These are phyloP conservation scores for Penicillium thymicola DNA, from an alignment of 2,329 filamentous ascomycete genomes.

Conservation along the genomic window DNA sequence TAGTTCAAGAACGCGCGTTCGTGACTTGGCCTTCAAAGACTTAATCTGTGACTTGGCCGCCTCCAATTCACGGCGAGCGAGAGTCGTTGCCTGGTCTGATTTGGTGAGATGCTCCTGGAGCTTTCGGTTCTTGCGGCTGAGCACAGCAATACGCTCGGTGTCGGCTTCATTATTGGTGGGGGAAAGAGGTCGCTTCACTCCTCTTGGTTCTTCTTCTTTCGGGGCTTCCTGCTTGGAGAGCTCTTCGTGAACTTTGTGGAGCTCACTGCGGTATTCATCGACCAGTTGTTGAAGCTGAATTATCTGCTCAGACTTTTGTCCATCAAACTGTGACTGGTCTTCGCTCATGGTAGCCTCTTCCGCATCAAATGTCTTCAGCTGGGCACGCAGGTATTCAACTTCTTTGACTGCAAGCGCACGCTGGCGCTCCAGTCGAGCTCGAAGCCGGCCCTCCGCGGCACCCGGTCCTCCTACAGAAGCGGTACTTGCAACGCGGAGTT, in stretches of 20 bases:
- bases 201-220: conserved; percentile 37
- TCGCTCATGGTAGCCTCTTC: conserved; percentile 81
- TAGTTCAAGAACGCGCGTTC: conserved; percentile 79
- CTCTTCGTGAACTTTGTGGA: conserved; percentile 70
- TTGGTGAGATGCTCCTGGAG: conserved; percentile 73
- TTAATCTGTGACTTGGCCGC: conserved; percentile 71
- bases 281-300: conserved; percentile 80
- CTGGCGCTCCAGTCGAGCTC: conserved; percentile 77
- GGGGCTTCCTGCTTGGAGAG: conserved; percentile 62
- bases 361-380: conserved; percentile 81
- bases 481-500: conserved; percentile 53
- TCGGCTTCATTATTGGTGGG: conserved; percentile 53
- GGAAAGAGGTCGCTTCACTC: conserved; percentile 64
- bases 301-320: conserved; percentile 69
- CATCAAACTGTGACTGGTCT: conserved; percentile 69
- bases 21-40: conserved; percentile 62
- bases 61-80: conserved; percentile 72
- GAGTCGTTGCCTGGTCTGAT: conserved; percentile 64
- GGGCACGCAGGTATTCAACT: conserved; percentile 87
- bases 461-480: conserved; percentile 35
- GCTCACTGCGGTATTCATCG: conserved; percentile 79
- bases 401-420: conserved; percentile 83
- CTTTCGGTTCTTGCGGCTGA: conserved; percentile 82
- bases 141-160: conserved; percentile 72
- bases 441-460: conserved; percentile 62